Evolutionary conservation across 2,329 filamentous ascomycete genomes (phyloP).

Genomic region (Sphaerostilbella broomeana): DNA sequence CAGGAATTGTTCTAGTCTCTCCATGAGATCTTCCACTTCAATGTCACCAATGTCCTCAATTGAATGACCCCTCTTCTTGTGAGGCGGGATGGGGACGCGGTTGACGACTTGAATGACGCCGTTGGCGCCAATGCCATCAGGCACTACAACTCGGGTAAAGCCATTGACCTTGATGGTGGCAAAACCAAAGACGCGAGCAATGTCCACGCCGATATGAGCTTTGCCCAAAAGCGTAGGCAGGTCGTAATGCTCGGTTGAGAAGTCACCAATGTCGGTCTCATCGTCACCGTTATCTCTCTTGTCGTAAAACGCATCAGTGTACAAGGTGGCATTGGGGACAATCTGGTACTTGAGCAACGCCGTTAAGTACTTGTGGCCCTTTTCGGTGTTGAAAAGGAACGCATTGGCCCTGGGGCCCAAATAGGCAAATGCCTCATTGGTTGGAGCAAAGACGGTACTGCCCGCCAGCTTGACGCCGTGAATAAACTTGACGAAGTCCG

Average conservation of each 20-base stretch:
- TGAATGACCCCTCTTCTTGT: slow-evolving; percentile 20
- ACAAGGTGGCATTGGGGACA: slow-evolving; percentile 66
- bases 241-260: slow-evolving; percentile 49
- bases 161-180: slow-evolving; percentile 71
- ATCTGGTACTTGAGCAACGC: slow-evolving; percentile 76
- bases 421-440: slow-evolving; percentile 70
- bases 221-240: slow-evolving; percentile 65
- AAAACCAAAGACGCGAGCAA: slow-evolving; percentile 60
- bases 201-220: slow-evolving; percentile 62
- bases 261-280: slow-evolving; percentile 22
- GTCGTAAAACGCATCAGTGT: slow-evolving; percentile 75
- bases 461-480: slow-evolving; percentile 50
- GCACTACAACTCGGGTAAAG: slow-evolving; percentile 55
- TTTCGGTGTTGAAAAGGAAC: slow-evolving; percentile 74
- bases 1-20: slow-evolving; percentile 22
- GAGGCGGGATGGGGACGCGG: slow-evolving; percentile 70
- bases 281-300: slow-evolving; percentile 24
- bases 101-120: slow-evolving; percentile 76
- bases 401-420: slow-evolving; percentile 69
- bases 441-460: slow-evolving; percentile 73
- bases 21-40: slow-evolving; percentile 24
- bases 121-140: slow-evolving; percentile 68
- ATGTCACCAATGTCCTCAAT: slow-evolving; percentile 16
- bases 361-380: slow-evolving; percentile 67
- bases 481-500: slow-evolving; percentile 58